Conservation (phyloP, 164 flowering plant species). For the Houttuynia cordata region DNA sequence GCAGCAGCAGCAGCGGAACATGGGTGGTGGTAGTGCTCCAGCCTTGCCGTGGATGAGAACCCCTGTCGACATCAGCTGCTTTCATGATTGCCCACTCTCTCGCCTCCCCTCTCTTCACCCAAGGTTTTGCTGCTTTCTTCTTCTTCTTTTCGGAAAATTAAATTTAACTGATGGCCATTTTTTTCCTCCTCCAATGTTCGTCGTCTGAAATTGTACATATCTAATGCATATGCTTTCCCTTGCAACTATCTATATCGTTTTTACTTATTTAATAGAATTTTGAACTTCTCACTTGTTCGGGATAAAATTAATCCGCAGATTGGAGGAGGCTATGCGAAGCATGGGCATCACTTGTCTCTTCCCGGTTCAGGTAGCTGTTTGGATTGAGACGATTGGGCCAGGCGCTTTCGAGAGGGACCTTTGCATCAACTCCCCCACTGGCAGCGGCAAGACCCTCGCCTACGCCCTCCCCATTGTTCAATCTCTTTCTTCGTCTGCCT, state of each 20-base stretch:
- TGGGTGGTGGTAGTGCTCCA: no score
- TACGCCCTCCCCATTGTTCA: conserved; percentile 91
- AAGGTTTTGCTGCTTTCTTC: no score
- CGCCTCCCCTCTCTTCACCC: no score
- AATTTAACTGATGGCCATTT: no score
- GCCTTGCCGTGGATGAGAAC: no score
- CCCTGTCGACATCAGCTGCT: no score
- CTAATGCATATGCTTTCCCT: background rate
- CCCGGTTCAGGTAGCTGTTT: conserved; percentile 83
- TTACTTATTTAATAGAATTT: background rate
- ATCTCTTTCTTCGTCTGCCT: conserved; percentile 45
- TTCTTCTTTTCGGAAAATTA: no score
- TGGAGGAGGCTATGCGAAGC: conserved; percentile 50
- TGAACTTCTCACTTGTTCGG: background rate
- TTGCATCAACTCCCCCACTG: conserved; percentile 84
- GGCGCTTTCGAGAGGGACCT: conserved; percentile 79
- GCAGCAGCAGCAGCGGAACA: no score
- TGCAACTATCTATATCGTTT: background rate
- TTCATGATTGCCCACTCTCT: no score
- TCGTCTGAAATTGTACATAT: background rate
- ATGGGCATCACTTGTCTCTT: conserved; percentile 60
- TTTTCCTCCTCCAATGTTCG: no score
- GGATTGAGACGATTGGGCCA: conserved; percentile 91
- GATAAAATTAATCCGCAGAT: conserved; percentile 24
- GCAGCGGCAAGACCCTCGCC: conserved; percentile 86